These are phyloP conservation scores for Plantago major DNA, from an alignment of 257 asterid species.

Conservation along the genomic window DNA sequence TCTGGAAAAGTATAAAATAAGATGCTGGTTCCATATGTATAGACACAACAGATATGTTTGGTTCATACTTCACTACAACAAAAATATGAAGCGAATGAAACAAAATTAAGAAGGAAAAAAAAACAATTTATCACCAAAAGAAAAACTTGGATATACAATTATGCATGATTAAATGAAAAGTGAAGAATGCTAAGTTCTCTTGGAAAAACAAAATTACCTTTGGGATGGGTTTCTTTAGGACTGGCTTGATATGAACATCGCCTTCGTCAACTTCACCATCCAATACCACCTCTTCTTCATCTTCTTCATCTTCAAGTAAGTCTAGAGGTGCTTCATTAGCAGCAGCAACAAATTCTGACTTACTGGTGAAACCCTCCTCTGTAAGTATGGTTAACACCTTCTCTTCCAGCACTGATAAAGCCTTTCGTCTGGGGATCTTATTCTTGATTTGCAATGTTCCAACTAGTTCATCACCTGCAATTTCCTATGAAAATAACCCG, in stretches of 20 bases:
- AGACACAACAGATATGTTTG: no score
- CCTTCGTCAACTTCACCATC: constrained; percentile 99
- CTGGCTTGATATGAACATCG: constrained; percentile 89
- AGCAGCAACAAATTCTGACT: constrained; percentile 41
- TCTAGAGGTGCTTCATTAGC: constrained; percentile 55
- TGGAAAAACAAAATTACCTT: constrained; percentile 44
- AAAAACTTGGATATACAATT: no score
- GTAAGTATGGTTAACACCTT: constrained; percentile 75
- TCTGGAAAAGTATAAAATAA: no score
- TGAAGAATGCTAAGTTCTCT: neutral
- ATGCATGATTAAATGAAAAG: no score
- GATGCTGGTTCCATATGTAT: no score
- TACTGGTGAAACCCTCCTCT: constrained; percentile 82
- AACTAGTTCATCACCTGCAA: constrained; percentile 81
- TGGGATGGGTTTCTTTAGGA: constrained; percentile 45
- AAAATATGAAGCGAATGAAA: no score
- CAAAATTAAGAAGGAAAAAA: no score
- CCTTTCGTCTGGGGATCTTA: constrained; percentile 89
- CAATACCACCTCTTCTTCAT: constrained; percentile 88
- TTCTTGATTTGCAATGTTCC: constrained; percentile 79
- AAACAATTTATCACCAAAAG: no score
- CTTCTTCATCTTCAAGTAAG: constrained; percentile 75
- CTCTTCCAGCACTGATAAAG: constrained; percentile 61
- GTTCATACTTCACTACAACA: no score
- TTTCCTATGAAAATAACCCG: constrained; percentile 52